A percentile compares a stretch with the other conserved stretches of the same genome.
These are phyloP conservation scores for Prunus fruticosa DNA, from an alignment of 306 rosid species.

Conservation along the genomic window DNA sequence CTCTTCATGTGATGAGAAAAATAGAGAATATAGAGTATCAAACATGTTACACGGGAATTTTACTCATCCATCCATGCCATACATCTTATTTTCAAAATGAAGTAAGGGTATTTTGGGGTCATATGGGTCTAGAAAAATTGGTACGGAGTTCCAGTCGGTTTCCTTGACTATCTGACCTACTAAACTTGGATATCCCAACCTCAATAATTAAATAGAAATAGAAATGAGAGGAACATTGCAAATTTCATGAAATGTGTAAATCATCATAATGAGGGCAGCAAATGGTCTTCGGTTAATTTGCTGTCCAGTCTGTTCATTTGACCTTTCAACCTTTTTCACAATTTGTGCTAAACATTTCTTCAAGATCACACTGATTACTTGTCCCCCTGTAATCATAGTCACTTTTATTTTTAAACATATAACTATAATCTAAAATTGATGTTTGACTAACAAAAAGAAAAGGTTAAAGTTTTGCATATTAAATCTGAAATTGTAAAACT, in stretches of 20 bases:
- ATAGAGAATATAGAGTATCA: no score
- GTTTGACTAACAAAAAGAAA: constrained; percentile 28
- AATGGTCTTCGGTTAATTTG: constrained; percentile 20
- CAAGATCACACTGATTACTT: constrained; percentile 26
- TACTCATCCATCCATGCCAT: no score
- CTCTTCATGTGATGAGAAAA: no score
- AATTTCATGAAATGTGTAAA: constrained; percentile 16
- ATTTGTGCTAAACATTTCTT: constrained; percentile 28
- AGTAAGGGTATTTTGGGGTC: not conserved
- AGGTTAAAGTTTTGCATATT: not conserved
- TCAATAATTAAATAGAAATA: not conserved
- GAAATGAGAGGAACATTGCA: constrained; percentile 5
- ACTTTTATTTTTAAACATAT: not conserved
- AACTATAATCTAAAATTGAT: constrained; percentile 3
- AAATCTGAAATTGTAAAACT: not conserved
- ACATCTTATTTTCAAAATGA: not conserved
- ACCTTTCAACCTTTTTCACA: constrained; percentile 27
- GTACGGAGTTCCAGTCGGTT: constrained; percentile 5
- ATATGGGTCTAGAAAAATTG: not conserved
- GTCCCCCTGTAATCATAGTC: constrained; percentile 24
- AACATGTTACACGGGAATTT: no score
- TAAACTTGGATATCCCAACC: constrained; percentile 12
- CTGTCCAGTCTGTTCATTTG: constrained; percentile 36
- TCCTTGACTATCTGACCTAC: constrained; percentile 7
- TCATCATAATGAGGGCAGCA: not conserved